Conservation (phyloP, 108 stramenopile genomes). For the Cyclotella atomus region DNA sequence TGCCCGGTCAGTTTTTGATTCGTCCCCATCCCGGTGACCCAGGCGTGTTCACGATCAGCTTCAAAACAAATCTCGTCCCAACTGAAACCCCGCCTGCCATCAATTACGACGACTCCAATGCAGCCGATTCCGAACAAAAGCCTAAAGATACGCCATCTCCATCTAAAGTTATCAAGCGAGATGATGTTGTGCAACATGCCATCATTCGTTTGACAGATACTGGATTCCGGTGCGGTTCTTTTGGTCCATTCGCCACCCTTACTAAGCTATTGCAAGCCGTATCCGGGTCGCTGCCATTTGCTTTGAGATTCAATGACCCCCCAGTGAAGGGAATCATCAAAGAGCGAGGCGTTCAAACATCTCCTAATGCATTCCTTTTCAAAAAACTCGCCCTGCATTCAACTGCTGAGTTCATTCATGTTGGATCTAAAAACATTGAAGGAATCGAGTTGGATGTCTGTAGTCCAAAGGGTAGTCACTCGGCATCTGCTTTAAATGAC, state of each 20-base stretch:
- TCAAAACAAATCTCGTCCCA: slow-evolving; percentile 83
- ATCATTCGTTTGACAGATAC: slow-evolving; percentile 86
- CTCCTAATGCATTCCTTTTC: slow-evolving; percentile 78
- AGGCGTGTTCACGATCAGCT: slow-evolving; percentile 89
- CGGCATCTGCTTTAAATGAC: not conserved
- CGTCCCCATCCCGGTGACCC: slow-evolving; percentile 84
- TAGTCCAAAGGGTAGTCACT: not conserved
- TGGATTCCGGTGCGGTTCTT: slow-evolving; percentile 90
- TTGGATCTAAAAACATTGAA: slow-evolving; percentile 23
- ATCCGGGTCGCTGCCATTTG: slow-evolving; percentile 83
- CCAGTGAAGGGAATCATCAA: slow-evolving; percentile 80
- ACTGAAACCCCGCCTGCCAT: slow-evolving; percentile 29
- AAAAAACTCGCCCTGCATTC: slow-evolving; percentile 73
- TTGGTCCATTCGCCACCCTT: slow-evolving; percentile 83
- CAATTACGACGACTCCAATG: slow-evolving; percentile 34
- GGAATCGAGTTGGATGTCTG: slow-evolving; percentile 17
- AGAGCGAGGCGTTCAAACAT: slow-evolving; percentile 72
- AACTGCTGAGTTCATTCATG: slow-evolving; percentile 44
- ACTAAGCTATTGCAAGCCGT: slow-evolving; percentile 83
- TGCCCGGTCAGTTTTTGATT: slow-evolving; percentile 80
- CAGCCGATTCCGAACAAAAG: slow-evolving; percentile 22
- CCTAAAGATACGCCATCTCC: slow-evolving; percentile 14
- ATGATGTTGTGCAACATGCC: slow-evolving; percentile 90
- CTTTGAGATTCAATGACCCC: slow-evolving; percentile 78
- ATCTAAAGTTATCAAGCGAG: slow-evolving; percentile 56